Percentiles rank a stretch among this genome's conserved stretches.
Conservation (phyloP, 2,329 filamentous ascomycete genomes). For the Incumbomyces delicatus region DNA sequence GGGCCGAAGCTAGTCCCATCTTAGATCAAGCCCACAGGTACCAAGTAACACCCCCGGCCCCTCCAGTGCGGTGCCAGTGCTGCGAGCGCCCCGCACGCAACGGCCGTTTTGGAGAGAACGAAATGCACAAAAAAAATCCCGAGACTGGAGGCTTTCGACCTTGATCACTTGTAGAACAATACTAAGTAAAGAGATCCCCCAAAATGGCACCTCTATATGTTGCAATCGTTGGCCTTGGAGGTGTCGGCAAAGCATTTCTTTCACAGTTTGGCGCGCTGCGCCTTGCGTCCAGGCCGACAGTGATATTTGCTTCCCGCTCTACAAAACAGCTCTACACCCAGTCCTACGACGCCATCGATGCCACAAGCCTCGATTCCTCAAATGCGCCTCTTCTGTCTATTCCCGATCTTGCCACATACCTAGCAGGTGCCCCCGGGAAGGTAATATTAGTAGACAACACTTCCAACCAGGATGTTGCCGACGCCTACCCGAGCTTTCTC, state of each 20-base stretch:
- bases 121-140: too few relatives aligned
- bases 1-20: too few relatives aligned
- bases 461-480: slow-evolving; percentile 75
- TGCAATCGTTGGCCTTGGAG: slow-evolving; percentile 62
- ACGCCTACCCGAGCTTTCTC: slow-evolving; percentile 72
- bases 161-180: too few relatives aligned
- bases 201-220: slow-evolving; percentile 12
- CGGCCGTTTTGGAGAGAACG: too few relatives aligned
- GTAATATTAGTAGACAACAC: slow-evolving; percentile 92
- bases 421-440: slow-evolving; percentile 66
- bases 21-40: too few relatives aligned
- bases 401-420: slow-evolving; percentile 64
- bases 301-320: slow-evolving; percentile 79
- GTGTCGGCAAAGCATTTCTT: slow-evolving; percentile 87
- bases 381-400: slow-evolving; percentile 56
- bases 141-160: too few relatives aligned
- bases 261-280: slow-evolving; percentile 63
- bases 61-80: too few relatives aligned
- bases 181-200: too few relatives aligned
- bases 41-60: too few relatives aligned
- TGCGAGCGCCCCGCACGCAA: too few relatives aligned
- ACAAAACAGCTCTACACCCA: slow-evolving; percentile 65
- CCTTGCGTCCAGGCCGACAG: slow-evolving; percentile 57
- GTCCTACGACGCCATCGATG: slow-evolving; percentile 48
- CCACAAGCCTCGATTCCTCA: slow-evolving; percentile 53